Conservation (phyloP, 441 rosid genomes). For the Gossypium davidsonii region DNA sequence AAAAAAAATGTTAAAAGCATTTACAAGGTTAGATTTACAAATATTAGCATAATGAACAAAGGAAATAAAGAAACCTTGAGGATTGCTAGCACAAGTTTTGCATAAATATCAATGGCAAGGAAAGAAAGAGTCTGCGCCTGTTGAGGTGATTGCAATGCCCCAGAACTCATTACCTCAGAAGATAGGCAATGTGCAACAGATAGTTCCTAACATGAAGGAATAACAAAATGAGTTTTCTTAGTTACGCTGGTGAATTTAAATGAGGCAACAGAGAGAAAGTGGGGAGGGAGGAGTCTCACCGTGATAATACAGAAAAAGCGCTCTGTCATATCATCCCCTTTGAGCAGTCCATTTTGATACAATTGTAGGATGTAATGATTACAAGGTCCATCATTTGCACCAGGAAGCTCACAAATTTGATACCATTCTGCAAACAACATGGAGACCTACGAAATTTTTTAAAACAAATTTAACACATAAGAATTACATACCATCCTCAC, state of each 20-base stretch:
- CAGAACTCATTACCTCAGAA: constrained; percentile 60
- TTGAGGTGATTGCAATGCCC: constrained; percentile 54
- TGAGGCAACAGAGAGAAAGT: not conserved
- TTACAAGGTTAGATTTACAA: constrained; percentile 11
- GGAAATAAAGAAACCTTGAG: constrained; percentile 50
- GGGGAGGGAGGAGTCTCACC: constrained; percentile 27
- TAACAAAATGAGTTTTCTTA: constrained; percentile 13
- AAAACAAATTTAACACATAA: not conserved
- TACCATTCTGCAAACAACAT: constrained; percentile 80
- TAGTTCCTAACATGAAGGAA: constrained; percentile 46
- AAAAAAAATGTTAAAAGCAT: constrained; percentile 3
- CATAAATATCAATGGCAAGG: constrained; percentile 82
- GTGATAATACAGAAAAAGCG: constrained; percentile 75
- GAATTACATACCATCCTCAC: not conserved
- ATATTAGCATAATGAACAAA: not conserved
- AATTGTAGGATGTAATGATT: constrained; percentile 61
- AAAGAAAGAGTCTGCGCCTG: constrained; percentile 74
- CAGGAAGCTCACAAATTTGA: constrained; percentile 72
- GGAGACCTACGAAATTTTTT: constrained; percentile 47
- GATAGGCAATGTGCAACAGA: constrained; percentile 87
- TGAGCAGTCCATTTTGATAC: constrained; percentile 72
- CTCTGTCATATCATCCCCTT: constrained; percentile 83
- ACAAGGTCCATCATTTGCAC: constrained; percentile 62
- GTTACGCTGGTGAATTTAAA: not conserved
- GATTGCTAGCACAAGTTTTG: constrained; percentile 70